phyloP scores from a whole-genome alignment of 129 eudicot species.

The Tagetes erecta region DNA sequence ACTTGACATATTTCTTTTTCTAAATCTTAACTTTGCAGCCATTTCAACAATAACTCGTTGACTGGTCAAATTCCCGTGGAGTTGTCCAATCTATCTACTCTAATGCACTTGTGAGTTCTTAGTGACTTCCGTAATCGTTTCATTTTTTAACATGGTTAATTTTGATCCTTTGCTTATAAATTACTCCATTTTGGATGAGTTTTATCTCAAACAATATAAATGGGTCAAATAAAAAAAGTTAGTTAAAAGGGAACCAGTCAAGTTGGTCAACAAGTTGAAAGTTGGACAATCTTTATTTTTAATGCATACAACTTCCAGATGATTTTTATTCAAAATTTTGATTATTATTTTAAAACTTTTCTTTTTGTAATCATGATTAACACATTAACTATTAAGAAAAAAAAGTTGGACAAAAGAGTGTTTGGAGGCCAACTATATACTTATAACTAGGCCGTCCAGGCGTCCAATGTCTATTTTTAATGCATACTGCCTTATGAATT shows the following conservation, averaged over 20 bases:
- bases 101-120: constrained; percentile 70
- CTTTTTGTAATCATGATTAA: not conserved
- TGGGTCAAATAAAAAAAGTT: not conserved
- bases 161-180: not conserved
- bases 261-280: not conserved
- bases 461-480: not conserved
- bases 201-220: not conserved
- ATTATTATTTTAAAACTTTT: not conserved
- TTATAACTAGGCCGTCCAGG: not conserved
- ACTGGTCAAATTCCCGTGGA: constrained; percentile 82
- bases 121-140: not conserved
- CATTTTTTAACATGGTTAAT: not conserved
- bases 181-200: not conserved
- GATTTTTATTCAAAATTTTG: not conserved
- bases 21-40: constrained; percentile 54
- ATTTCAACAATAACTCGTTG: constrained; percentile 78
- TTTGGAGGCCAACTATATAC: not conserved
- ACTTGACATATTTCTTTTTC: constrained; percentile 1
- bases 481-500: not conserved
- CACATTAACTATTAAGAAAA: not conserved
- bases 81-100: constrained; percentile 48
- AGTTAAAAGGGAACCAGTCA: not conserved
- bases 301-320: not conserved
- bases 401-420: not conserved
- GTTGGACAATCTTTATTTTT: not conserved